These are phyloP conservation scores for Trametes sanguinea DNA, from an alignment of 768 basidiomycete genomes.

Conservation along the genomic window DNA sequence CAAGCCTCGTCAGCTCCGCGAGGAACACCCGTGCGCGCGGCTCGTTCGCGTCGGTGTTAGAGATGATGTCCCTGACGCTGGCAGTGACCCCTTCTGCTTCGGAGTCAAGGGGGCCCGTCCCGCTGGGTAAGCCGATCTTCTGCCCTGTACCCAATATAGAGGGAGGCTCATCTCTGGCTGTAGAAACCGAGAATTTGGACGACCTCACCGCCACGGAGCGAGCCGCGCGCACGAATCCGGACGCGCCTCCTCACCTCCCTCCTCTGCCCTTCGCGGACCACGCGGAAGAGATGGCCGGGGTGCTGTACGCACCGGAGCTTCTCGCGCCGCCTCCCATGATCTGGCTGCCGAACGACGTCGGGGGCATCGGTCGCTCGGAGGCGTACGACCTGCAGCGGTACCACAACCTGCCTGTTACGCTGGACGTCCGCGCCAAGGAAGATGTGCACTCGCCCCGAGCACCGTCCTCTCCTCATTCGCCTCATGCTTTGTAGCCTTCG, in stretches of 20 bases:
- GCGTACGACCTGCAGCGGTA: slow-evolving; percentile 75
- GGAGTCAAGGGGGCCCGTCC: slow-evolving; percentile 58
- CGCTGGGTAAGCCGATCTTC: slow-evolving; percentile 56
- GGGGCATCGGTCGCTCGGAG: slow-evolving; percentile 73
- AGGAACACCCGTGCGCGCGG: slow-evolving; percentile 50
- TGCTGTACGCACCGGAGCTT: slow-evolving; percentile 81
- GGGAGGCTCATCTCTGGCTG: not conserved
- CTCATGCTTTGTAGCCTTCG: not conserved
- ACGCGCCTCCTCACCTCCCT: slow-evolving; percentile 73
- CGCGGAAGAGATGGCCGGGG: slow-evolving; percentile 73
- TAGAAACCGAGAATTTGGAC: slow-evolving; percentile 78
- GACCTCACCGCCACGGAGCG: slow-evolving; percentile 78
- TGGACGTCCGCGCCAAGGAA: slow-evolving; percentile 61
- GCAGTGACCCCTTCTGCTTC: slow-evolving; percentile 69
- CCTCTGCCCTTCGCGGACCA: slow-evolving; percentile 72
- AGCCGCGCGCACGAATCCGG: slow-evolving; percentile 75
- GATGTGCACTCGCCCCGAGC: slow-evolving; percentile 47
- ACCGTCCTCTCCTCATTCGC: slow-evolving; percentile 16
- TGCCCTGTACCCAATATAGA: too few species aligned
- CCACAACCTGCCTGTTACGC: slow-evolving; percentile 67
- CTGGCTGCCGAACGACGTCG: slow-evolving; percentile 81
- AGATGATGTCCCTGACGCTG: slow-evolving; percentile 81
- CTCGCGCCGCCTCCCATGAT: slow-evolving; percentile 78
- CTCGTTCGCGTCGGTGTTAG: slow-evolving; percentile 79
- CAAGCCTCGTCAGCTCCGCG: slow-evolving; percentile 47